Conservation (phyloP, 805 yeast species). For the Metschnikowia noctiluminum region DNA sequence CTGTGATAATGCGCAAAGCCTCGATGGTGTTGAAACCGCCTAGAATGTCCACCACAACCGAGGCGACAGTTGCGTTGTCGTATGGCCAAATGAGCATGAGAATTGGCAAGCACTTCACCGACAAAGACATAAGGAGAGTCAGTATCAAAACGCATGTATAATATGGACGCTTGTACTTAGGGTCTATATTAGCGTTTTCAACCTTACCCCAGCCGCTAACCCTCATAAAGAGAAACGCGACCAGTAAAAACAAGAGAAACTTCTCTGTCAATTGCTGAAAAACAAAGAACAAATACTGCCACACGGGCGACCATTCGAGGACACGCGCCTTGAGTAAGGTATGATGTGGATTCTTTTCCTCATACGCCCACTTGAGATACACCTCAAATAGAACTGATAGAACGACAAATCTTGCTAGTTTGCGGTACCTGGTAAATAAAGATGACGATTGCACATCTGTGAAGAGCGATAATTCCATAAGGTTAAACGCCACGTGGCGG, state of each 20-base stretch:
- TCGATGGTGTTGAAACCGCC: conserved; percentile 65
- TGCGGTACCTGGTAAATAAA: conserved; percentile 20
- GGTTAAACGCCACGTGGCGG: conserved; percentile 80
- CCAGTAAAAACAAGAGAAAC: conserved; percentile 34
- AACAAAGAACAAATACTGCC: conserved; percentile 58
- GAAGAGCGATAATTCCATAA: conserved; percentile 33
- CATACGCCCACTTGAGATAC: conserved; percentile 87
- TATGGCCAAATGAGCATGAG: conserved; percentile 97
- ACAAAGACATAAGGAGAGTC: conserved; percentile 71
- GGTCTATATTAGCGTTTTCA: conserved; percentile 17
- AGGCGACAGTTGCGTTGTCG: conserved; percentile 64
- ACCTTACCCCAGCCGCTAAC: conserved; percentile 21
- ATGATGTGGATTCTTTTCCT: conserved; percentile 55
- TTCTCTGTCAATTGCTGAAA: conserved; percentile 49
- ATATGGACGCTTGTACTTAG: conserved; percentile 32
- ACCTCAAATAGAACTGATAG: conserved; percentile 79
- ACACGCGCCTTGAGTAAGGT: conserved; percentile 23
- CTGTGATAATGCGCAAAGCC: conserved; percentile 31
- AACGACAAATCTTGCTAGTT: conserved; percentile 45
- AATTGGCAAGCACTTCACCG: conserved; percentile 82
- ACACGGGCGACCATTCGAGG: conserved; percentile 32
- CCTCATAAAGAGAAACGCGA: conserved; percentile 25
- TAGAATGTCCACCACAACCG: conserved; percentile 54
- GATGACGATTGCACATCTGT: not conserved
- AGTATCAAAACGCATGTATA: conserved; percentile 50